Conservation (phyloP, 2,329 filamentous ascomycete genomes). For the Tolypocladium tropicale region DNA sequence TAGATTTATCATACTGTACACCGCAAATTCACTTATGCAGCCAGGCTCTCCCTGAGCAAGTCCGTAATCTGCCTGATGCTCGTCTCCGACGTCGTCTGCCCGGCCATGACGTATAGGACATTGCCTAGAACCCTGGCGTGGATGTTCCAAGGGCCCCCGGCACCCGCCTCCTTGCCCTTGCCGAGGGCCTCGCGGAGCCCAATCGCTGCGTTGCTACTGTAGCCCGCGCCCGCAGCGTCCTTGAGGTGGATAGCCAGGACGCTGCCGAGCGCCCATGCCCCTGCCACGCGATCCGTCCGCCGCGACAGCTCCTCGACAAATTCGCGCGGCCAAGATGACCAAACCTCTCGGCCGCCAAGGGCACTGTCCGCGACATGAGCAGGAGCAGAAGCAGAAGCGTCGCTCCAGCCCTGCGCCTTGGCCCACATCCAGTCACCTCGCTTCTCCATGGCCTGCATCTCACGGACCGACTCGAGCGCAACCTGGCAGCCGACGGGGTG, state of each 20-base stretch:
- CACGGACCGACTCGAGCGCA: constrained; percentile 53
- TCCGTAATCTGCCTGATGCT: constrained; percentile 16
- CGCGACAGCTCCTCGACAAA: constrained; percentile 51
- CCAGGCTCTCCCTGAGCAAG: constrained; percentile 5
- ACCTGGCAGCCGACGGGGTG: constrained; percentile 75
- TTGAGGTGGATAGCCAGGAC: constrained; percentile 56
- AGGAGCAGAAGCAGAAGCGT: not conserved
- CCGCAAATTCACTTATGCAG: not conserved
- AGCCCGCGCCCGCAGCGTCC: constrained; percentile 30
- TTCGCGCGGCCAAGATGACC: constrained; percentile 60
- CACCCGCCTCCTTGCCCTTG: constrained; percentile 8
- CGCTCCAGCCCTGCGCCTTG: constrained; percentile 33
- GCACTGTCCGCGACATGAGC: no score
- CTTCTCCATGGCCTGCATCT: constrained; percentile 48
- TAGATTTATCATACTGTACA: no score
- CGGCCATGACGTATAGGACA: constrained; percentile 48
- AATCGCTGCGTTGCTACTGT: constrained; percentile 36
- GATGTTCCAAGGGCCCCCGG: constrained; percentile 32
- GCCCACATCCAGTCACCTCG: constrained; percentile 46
- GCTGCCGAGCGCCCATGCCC: constrained; percentile 64
- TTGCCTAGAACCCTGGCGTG: constrained; percentile 47
- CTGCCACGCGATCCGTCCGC: constrained; percentile 41
- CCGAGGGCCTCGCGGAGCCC: constrained; percentile 28
- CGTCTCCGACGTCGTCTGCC: constrained; percentile 30
- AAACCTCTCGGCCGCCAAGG: constrained; percentile 25